Base-by-base conservation (phyloP, 2,329 filamentous ascomycete genomes). In the Botryosphaeria dothidea region DNA sequence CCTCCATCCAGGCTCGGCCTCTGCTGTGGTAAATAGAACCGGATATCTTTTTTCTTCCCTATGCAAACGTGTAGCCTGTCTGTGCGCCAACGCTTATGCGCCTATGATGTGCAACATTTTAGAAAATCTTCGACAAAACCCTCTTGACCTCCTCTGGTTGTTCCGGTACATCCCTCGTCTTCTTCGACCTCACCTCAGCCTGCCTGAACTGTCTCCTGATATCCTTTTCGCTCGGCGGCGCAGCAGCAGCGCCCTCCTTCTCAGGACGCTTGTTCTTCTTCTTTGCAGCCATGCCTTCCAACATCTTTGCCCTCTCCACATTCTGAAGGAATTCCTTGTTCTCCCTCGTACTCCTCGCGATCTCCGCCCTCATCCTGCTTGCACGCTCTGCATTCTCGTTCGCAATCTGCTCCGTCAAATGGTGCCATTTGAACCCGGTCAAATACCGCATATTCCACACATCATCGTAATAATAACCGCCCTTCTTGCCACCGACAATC, bases 381-480 rank as follows among this genome's bases (percentile, higher is more conserved):
- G 88, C 85, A 65, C 92, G 81, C 78, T 94, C 92, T 4, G 92
- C 91, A 74, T 93, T 92, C 81, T 96, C 92, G 29, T 89, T 85
- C 45, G 90, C 85, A 69, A 94, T 93, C 79, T 93, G 90, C 75
- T 92, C 90, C 65, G 90, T 92, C 68, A 86, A 71, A 70, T 85
- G 78, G 54, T 77, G 82, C 92, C 92, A 96, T 78, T 94, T 95
- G 80, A 95, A 94, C 1, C 91, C 91, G 68, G 87, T 90, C 67
- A 96, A 80, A 73, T 96, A 96, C 67, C 91, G 85, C 68, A 95
- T 80, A 71, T 90, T 93, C 92, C 92, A 96, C 49, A 96, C 85
- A 75, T 96, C 92, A 75, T 96, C 92, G 71, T 91, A 87, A 80
- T 94, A 96, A 75, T 91, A 92, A 56, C 85, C 86, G 13, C 91